Conservation (phyloP, 75 land plant species). For the Azolla pinnata region DNA sequence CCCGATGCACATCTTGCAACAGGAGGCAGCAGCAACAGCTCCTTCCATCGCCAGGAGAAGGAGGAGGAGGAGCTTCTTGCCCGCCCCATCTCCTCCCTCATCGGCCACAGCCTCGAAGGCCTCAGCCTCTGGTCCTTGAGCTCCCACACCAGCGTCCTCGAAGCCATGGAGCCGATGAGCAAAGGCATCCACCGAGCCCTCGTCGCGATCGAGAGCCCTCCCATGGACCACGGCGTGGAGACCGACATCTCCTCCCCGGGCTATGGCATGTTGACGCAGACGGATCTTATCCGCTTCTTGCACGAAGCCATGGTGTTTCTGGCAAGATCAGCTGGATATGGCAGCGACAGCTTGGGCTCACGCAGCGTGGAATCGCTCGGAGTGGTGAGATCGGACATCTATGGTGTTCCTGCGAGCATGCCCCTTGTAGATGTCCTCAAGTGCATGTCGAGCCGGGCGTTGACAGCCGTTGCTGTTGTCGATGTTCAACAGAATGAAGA, state of each 20-base stretch:
- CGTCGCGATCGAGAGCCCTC: constrained; percentile 58
- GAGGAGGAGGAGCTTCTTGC: constrained; percentile 32
- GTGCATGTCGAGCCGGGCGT: constrained; percentile 44
- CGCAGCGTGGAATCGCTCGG: constrained; percentile 37
- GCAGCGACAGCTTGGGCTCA: constrained; percentile 25
- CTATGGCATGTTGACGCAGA: constrained; percentile 79
- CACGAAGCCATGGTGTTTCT: too few relatives aligned
- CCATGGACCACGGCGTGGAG: too few relatives aligned
- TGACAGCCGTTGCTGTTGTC: constrained; percentile 75
- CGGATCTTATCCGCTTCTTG: constrained; percentile 61
- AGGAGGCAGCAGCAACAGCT: too few relatives aligned
- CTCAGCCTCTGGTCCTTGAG: constrained; percentile 80
- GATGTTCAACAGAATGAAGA: constrained; percentile 13
- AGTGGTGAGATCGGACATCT: constrained; percentile 38
- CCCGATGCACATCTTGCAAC: too few relatives aligned
- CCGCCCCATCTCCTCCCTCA: constrained; percentile 55
- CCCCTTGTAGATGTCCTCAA: constrained; percentile 53
- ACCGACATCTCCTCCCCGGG: constrained; percentile 58
- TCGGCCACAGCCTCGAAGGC: constrained; percentile 74
- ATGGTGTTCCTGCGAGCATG: constrained; percentile 42
- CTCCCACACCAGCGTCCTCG: constrained; percentile 64
- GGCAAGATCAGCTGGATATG: constrained; percentile 15
- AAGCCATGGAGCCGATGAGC: constrained; percentile 83
- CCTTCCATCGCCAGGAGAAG: too few relatives aligned
- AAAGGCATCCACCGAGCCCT: constrained; percentile 85